Conservation (phyloP, 169 alveolate genomes). For the Plasmodium cynomolgi region DNA sequence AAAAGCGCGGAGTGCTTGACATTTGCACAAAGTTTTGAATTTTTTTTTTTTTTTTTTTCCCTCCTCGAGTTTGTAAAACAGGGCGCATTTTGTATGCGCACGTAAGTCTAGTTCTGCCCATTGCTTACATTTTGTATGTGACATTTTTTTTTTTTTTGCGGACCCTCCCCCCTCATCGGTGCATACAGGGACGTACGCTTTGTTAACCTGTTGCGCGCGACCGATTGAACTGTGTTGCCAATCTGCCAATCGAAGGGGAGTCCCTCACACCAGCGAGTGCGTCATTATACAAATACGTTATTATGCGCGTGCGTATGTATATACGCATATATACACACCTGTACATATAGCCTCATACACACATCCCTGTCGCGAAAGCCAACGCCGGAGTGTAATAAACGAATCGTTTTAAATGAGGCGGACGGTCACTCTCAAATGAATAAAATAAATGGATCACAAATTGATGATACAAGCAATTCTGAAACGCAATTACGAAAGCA, state of each 20-base stretch:
- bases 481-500: neutral
- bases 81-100: neutral
- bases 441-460: constrained; percentile 68
- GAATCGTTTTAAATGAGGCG: constrained; percentile 8
- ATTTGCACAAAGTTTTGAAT: neutral
- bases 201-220: neutral
- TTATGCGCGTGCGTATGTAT: neutral
- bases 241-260: neutral
- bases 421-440: constrained; percentile 7
- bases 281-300: neutral
- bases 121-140: neutral
- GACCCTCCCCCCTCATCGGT: neutral
- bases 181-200: neutral
- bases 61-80: neutral
- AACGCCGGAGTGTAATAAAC: neutral
- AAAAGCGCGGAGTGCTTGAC: neutral
- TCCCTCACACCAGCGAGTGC: neutral
- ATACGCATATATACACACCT: neutral
- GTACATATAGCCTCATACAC: neutral
- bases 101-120: neutral
- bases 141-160: neutral
- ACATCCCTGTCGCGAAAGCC: neutral
- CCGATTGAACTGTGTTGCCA: neutral
- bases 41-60: neutral
- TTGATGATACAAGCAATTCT: constrained; percentile 32